phyloP scores from a whole-genome alignment of 176 grass and related monocot genomes.

The Eragrostis curvula region DNA sequence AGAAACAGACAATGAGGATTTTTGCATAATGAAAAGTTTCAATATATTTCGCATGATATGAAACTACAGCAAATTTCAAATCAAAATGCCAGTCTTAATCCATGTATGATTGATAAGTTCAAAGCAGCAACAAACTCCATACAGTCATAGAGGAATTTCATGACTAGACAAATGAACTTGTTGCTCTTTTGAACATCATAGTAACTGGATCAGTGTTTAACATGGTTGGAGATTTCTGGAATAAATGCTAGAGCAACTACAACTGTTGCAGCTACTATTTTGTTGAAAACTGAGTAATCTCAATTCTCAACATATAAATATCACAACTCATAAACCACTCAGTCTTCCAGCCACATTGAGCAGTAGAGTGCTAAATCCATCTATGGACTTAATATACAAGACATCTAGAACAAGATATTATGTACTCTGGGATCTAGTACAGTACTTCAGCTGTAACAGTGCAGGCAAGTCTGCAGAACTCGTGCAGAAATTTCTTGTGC shows the following conservation, averaged over 20 bases:
- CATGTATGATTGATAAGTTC: neutral
- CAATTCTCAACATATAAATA: neutral
- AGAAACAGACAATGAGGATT: neutral
- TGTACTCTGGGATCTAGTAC: neutral
- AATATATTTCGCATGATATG: neutral
- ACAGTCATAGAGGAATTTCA: neutral
- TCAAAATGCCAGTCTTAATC: neutral
- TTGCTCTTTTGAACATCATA: neutral
- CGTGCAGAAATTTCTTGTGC: neutral
- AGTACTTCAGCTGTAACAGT: neutral
- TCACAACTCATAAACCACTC: neutral
- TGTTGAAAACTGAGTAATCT: neutral
- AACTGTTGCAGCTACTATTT: neutral
- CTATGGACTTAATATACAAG: neutral
- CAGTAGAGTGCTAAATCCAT: neutral
- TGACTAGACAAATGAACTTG: neutral
- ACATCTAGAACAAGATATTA: slow-evolving; percentile 3
- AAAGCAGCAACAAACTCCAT: neutral
- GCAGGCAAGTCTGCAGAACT: neutral
- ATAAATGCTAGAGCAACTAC: neutral
- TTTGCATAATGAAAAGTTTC: neutral
- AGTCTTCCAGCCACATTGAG: neutral
- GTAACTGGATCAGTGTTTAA: neutral
- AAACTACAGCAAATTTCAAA: neutral
- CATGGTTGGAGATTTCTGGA: neutral